Conservation (phyloP, 176 grass and related monocot genomes). For the Oryza glumipatula region DNA sequence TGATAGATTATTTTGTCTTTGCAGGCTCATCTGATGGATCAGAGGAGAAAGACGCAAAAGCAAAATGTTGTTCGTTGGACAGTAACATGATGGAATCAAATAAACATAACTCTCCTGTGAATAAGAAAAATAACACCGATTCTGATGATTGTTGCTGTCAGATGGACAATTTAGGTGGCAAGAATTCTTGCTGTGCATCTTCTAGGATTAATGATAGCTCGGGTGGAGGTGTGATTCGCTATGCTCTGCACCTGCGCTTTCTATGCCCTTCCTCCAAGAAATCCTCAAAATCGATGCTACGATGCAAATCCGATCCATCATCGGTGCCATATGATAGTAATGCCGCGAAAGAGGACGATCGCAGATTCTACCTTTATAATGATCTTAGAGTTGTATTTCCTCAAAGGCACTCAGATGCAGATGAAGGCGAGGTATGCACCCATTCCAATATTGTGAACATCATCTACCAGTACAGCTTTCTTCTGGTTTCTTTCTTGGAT, state of each 20-base stretch:
- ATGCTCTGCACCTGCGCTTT: conserved; percentile 91
- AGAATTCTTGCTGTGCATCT: conserved; percentile 50
- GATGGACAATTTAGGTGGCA: conserved; percentile 36
- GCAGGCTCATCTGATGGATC: conserved; percentile 54
- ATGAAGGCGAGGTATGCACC: conserved; percentile 90
- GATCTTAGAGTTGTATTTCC: conserved; percentile 98
- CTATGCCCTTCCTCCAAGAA: conserved; percentile 66
- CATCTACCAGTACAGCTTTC: background rate
- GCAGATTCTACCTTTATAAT: conserved; percentile 88
- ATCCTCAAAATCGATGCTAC: conserved; percentile 69
- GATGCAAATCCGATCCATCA: conserved; percentile 78
- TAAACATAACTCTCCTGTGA: conserved; percentile 42
- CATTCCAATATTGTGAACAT: background rate
- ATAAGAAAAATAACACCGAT: conserved; percentile 41
- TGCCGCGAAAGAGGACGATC: conserved; percentile 45
- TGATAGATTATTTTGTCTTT: conserved; percentile 33
- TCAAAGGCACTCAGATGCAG: conserved; percentile 89
- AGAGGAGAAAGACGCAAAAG: conserved; percentile 32
- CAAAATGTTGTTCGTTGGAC: conserved; percentile 27
- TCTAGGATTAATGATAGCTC: conserved; percentile 71
- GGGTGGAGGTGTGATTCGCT: conserved; percentile 69
- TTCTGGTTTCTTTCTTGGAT: conserved; percentile 5
- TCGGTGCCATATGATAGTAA: conserved; percentile 36
- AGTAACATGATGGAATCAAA: conserved; percentile 41
- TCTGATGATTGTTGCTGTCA: conserved; percentile 51